Percentiles rank a stretch among this genome's conserved stretches.
Evolutionary conservation across 495 filamentous ascomycete species (phyloP).

Genomic region (Penicillium lividum): DNA sequence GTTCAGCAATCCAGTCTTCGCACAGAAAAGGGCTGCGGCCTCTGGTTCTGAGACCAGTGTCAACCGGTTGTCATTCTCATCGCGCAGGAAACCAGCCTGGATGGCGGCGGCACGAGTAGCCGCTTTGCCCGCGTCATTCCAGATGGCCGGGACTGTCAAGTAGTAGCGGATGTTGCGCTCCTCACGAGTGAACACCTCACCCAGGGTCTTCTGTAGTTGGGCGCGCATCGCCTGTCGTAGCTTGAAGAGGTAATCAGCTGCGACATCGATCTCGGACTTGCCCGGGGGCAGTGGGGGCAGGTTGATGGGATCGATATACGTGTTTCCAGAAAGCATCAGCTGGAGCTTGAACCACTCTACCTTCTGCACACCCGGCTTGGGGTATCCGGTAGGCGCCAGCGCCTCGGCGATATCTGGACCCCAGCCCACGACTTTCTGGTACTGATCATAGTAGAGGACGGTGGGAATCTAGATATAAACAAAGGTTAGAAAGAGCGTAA

Average conservation of each 20-base stretch:
- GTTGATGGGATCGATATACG: constrained; percentile 81
- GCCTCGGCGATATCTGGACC: constrained; percentile 80
- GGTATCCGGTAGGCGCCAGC: constrained; percentile 75
- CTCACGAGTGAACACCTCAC: constrained; percentile 75
- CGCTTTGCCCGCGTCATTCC: constrained; percentile 80
- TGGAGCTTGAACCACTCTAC: constrained; percentile 86
- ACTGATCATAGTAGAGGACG: constrained; percentile 79
- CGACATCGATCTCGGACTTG: constrained; percentile 79
- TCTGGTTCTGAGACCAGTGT: constrained; percentile 77
- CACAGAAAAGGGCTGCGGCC: constrained; percentile 76
- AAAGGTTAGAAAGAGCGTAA: constrained; percentile 6
- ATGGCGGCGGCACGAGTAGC: constrained; percentile 75
- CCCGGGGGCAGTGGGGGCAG: constrained; percentile 74
- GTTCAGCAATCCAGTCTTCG: constrained; percentile 74
- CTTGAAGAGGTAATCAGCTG: constrained; percentile 79
- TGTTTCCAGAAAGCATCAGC: constrained; percentile 78
- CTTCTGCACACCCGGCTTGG: constrained; percentile 77
- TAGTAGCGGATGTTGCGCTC: constrained; percentile 79
- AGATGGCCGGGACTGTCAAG: constrained; percentile 75
- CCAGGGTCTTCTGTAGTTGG: constrained; percentile 73
- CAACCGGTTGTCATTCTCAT: constrained; percentile 75
- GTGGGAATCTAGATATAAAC: constrained; percentile 63
- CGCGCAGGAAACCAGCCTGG: constrained; percentile 73
- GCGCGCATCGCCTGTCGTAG: constrained; percentile 75
- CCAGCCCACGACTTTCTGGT: constrained; percentile 81